Conservation (phyloP, 225 moss, liverwort and hornwort species). For the Asterella californica region DNA sequence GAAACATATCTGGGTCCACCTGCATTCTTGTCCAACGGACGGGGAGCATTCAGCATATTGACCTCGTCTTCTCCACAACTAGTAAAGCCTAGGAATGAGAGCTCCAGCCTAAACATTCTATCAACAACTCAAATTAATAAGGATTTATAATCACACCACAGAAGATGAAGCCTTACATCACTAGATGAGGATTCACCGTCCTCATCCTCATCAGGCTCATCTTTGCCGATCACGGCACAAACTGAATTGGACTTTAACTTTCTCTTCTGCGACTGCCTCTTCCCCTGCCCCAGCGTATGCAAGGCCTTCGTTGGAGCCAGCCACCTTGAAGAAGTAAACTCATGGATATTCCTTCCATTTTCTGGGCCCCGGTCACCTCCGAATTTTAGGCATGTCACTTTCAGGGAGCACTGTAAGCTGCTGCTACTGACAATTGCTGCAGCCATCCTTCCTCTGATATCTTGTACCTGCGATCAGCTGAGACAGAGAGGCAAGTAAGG, state of each 20-base stretch:
- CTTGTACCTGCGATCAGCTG: neutral
- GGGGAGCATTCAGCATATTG: neutral
- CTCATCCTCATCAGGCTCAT: conserved; percentile 33
- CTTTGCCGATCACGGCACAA: conserved; percentile 27
- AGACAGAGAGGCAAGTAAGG: too few relatives aligned
- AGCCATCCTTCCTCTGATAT: conserved; percentile 24
- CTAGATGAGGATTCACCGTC: conserved; percentile 20
- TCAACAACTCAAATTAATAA: neutral
- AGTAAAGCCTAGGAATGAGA: neutral
- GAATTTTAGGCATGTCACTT: conserved; percentile 9
- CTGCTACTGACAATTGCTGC: conserved; percentile 14
- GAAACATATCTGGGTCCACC: conserved; percentile 65
- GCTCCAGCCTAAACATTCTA: neutral
- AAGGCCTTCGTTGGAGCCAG: conserved; percentile 18
- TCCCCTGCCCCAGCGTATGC: conserved; percentile 5
- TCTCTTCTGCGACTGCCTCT: conserved; percentile 14
- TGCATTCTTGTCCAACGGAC: conserved; percentile 22
- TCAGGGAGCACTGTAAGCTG: conserved; percentile 16
- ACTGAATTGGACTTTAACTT: conserved; percentile 20
- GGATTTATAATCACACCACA: neutral
- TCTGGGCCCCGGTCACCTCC: conserved; percentile 9
- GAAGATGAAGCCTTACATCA: conserved; percentile 18
- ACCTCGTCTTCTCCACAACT: neutral
- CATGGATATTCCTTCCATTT: conserved; percentile 12
- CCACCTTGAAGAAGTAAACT: conserved; percentile 17